Conservation (phyloP, 257 asterid species). For the Capsicum baccatum region DNA sequence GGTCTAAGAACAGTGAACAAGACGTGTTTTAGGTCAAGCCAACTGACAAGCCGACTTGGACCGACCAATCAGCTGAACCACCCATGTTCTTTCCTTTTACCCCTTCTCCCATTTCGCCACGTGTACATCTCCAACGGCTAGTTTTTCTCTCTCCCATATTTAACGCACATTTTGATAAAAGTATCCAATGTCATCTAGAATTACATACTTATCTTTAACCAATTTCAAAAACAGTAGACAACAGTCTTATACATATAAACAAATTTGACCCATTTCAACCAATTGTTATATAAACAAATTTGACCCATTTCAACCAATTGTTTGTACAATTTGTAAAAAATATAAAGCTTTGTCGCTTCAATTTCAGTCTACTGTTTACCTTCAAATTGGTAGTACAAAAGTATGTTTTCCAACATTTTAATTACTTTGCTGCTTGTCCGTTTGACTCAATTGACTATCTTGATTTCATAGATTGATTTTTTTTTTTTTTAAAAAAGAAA, state of each 20-base stretch:
- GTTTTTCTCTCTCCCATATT: constrained; percentile 30
- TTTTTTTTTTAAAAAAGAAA: not conserved
- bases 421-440: not conserved
- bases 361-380: constrained; percentile 30
- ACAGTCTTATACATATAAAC: not conserved
- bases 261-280: constrained; percentile 18
- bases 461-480: not conserved
- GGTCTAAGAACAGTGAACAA: constrained; percentile 35
- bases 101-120: constrained; percentile 39
- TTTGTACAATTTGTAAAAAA: not conserved
- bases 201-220: not conserved
- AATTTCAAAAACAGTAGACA: not conserved
- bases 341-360: constrained; percentile 42
- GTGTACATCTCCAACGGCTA: constrained; percentile 65
- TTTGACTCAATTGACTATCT: not conserved
- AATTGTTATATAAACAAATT: not conserved
- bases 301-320: constrained; percentile 7
- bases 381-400: constrained; percentile 22
- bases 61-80: constrained; percentile 53
- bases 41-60: constrained; percentile 49
- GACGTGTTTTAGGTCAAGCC: constrained; percentile 32
- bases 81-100: constrained; percentile 36
- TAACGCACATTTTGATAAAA: too few species aligned
- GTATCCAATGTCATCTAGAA: not conserved
- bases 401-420: not conserved